A percentile compares a stretch with the other conserved stretches of the same genome.
phyloP scores from a whole-genome alignment of 257 asterid genomes.

The Thymus quinquecostatus region DNA sequence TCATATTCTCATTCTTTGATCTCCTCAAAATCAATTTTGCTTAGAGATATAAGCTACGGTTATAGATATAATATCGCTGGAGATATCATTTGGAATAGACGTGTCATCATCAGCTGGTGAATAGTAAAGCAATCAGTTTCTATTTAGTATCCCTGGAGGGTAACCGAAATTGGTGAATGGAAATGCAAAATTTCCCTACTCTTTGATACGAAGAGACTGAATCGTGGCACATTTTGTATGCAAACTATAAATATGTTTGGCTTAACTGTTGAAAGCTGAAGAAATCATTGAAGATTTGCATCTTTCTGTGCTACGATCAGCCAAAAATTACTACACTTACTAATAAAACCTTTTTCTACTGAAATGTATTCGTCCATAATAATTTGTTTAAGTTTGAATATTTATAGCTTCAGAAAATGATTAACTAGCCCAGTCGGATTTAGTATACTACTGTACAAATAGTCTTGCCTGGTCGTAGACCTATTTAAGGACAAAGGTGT shows the following conservation, averaged over 20 bases:
- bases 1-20: neutral
- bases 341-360: too few relatives aligned
- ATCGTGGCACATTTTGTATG: neutral
- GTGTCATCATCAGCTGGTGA: neutral
- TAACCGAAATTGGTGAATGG: slow-evolving; percentile 1
- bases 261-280: neutral
- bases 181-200: neutral
- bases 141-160: neutral
- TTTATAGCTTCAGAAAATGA: neutral
- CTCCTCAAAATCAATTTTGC: neutral
- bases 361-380: neutral
- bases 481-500: slow-evolving; percentile 13
- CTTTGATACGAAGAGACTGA: too few relatives aligned
- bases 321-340: neutral
- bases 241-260: neutral
- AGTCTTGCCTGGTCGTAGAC: neutral
- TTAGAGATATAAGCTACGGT: neutral
- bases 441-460: neutral
- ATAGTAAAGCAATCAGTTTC: neutral
- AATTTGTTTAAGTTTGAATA: neutral
- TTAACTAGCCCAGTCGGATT: neutral
- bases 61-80: neutral
- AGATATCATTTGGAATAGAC: neutral
- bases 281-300: neutral
- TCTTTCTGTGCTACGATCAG: neutral